phyloP scores from a whole-genome alignment of 176 grass and related monocot species.

The Ananas comosus region DNA sequence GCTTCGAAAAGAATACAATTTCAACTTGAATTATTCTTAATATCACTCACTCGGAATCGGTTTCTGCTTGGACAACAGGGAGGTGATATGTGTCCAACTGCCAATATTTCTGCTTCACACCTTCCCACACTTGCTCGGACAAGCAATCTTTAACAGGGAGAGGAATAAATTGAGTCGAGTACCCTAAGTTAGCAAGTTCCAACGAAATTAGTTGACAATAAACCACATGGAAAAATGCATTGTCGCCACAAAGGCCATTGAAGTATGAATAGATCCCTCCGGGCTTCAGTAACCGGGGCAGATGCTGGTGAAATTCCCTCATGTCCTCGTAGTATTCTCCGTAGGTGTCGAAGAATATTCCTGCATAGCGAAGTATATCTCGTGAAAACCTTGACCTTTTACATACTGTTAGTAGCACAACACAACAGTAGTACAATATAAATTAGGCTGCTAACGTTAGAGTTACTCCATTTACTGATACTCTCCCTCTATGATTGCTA shows the following conservation, averaged over 20 bases:
- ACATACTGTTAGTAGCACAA: too few relatives aligned
- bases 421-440: too few relatives aligned
- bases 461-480: too few relatives aligned
- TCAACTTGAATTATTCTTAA: not conserved
- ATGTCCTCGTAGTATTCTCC: slow-evolving; percentile 92
- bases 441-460: too few relatives aligned
- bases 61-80: slow-evolving; percentile 58
- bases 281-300: slow-evolving; percentile 56
- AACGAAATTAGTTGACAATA: slow-evolving; percentile 72
- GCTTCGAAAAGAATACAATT: not conserved
- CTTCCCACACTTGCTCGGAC: slow-evolving; percentile 52
- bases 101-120: slow-evolving; percentile 89
- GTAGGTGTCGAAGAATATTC: slow-evolving; percentile 84
- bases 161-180: slow-evolving; percentile 76
- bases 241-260: slow-evolving; percentile 86
- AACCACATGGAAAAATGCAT: slow-evolving; percentile 84
- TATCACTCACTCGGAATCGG: slow-evolving; percentile 47
- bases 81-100: slow-evolving; percentile 84
- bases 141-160: slow-evolving; percentile 81
- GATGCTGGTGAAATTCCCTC: slow-evolving; percentile 74
- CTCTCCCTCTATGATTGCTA: too few relatives aligned
- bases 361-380: slow-evolving; percentile 15
- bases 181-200: slow-evolving; percentile 61
- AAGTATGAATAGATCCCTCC: slow-evolving; percentile 90
- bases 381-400: not conserved